Base-by-base conservation (phyloP, 2,329 filamentous ascomycete species). In the Xylaria sp. region DNA sequence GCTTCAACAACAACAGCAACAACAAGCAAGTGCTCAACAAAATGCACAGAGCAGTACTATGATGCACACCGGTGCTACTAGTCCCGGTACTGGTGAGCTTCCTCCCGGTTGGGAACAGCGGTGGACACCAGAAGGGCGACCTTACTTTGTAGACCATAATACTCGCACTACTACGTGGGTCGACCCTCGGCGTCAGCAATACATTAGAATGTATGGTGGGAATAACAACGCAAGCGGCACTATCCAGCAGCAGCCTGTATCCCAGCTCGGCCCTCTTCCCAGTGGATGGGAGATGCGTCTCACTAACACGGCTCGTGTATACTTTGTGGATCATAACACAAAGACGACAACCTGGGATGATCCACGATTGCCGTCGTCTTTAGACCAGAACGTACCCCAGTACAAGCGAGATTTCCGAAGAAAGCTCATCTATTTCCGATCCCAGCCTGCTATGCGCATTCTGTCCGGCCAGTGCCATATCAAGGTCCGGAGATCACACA, bases 321-420 rank as follows among this genome's bases (percentile, higher is more conserved):
- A 99, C 79, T 99, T 99, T 77, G 95, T 99, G 44, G 95, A 99
- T 73, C 95, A 99, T 80, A 99, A 99, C 80, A 99, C 95, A 44
- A 99, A 99, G 83, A 99, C 95, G 0, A 99, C 95, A 3, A 99
- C 95, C 1, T 99, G 95, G 95, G 95, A 99, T 74, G 95, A 99
- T 73, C 95, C 95, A 35, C 87, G 95, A 73, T 81, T 99, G 69
- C 95, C 95, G 23, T 98, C 94, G 2, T 98, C 95, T 0, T 82
- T 99, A 64, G 95, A 99, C 72, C 95, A 99, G 79, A 97, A 97
- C 64, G 95, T 99, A 52, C 95, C 95, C 54, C 95, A 99, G 79
- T 99, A 99, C 82, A 99, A 99, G 87, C 92, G 95, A 78, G 95
- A 99, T 77, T 99, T 99, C 85, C 85, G 95, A 73, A 87, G 95